Percentiles rank a stretch among this genome's conserved stretches.
phyloP scores from a whole-genome alignment of 257 asterid genomes.

The Ligustrum vulgare region DNA sequence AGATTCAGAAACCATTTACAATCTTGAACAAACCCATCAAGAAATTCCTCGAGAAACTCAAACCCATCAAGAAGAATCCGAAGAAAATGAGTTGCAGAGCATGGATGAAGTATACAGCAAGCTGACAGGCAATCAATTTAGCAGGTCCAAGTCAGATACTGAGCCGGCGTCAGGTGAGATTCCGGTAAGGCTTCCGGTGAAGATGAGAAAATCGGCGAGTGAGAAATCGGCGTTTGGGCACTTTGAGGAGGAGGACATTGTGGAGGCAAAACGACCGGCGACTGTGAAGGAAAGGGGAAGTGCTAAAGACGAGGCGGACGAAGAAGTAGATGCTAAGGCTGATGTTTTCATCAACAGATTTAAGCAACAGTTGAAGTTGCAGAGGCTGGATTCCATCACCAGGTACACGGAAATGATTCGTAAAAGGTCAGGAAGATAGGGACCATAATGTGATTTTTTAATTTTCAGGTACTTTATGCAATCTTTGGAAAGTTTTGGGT shows the following conservation, averaged over 20 bases:
- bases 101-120: conserved; percentile 65
- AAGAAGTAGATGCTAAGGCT: conserved; percentile 73
- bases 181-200: conserved; percentile 41
- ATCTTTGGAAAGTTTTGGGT: neutral
- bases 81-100: conserved; percentile 31
- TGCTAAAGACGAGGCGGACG: conserved; percentile 47
- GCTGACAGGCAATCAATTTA: conserved; percentile 33
- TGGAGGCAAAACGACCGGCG: conserved; percentile 70
- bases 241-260: conserved; percentile 43
- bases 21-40: conserved; percentile 17
- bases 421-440: neutral
- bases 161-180: conserved; percentile 53
- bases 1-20: conserved; percentile 40
- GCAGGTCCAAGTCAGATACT: conserved; percentile 60
- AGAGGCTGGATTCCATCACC: conserved; percentile 75
- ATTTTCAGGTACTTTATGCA: neutral
- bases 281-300: conserved; percentile 49
- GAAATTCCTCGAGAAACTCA: conserved; percentile 4
- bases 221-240: conserved; percentile 46
- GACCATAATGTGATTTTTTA: neutral
- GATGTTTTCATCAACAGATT: conserved; percentile 80
- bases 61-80: conserved; percentile 28
- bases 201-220: conserved; percentile 64
- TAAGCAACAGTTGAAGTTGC: conserved; percentile 80
- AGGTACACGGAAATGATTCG: conserved; percentile 73